Base-by-base conservation (phyloP, 768 basidiomycete genomes). In the Leucosporidium yakuticum region DNA sequence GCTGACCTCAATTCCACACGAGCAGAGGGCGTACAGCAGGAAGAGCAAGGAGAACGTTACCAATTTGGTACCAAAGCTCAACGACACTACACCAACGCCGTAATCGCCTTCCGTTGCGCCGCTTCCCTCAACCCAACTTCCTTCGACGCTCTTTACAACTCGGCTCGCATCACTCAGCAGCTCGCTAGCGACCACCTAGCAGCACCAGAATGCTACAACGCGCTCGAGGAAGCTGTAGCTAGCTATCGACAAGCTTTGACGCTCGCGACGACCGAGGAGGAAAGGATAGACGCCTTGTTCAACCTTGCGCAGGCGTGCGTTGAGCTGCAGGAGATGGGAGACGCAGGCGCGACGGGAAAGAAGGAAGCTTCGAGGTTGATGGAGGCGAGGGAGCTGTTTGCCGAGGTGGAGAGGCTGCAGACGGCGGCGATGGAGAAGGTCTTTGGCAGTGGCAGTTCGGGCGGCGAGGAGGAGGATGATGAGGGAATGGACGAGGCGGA, bases 11-110 rank as follows among this genome's bases (percentile, higher is more conserved):
- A 0, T 48, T 6, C 11, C 29, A 19, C 23, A 14, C 39, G 39
- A 44, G 20, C 58, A 68, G 71, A 73, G 60, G 71, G 71, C 7
- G 57, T 66, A 1, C 48, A 49, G 14, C 71, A 73, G 39, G 71
- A 73, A 21, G 71, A 67, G 62, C 65, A 73, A 34, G 68, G 71
- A 8, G 68, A 69, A 56, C 68, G 71, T 1, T 73, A 73, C 56
- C 63, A 64, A 39, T 53, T 27, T 25, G 71, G 71, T 0, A 8
- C 53, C 1, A 73, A 73, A 44, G 63, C 71, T 15, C 31, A 49
- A 1, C 68, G 68, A 1, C 71, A 69, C 63, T 61, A 29, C 63
- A 1, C 44, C 49, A 73, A 73, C 57, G 62, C 71, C 7, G 21
- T 34, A 21, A n/a, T 53, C n/a, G 62, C 48, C 50, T 73, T 62